Conservation (phyloP, 2,329 filamentous ascomycete species). For the Didymella pinodella region DNA sequence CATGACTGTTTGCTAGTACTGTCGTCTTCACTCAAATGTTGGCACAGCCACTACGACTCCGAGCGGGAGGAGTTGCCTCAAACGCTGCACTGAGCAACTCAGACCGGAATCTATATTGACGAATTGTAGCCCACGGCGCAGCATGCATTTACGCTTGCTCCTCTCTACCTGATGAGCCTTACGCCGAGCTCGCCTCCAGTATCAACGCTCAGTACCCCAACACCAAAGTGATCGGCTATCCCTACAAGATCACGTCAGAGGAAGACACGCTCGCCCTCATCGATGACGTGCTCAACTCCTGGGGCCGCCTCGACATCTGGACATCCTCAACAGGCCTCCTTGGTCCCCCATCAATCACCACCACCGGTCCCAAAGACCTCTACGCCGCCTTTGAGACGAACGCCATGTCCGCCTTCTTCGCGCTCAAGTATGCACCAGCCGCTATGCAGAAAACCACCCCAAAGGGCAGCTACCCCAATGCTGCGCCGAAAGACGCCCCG, state of each 20-base stretch:
- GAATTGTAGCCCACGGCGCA: constrained; percentile 64
- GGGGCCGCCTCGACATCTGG: constrained; percentile 65
- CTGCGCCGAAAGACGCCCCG: constrained; percentile 65
- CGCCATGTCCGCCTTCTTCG: constrained; percentile 69
- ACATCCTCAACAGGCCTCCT: constrained; percentile 66
- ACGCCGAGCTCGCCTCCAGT: constrained; percentile 53
- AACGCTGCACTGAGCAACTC: background rate
- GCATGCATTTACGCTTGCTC: constrained; percentile 70
- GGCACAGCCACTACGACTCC: background rate
- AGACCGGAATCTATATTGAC: constrained; percentile 11
- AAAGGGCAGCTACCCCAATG: constrained; percentile 66
- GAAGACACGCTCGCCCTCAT: constrained; percentile 68
- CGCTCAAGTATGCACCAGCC: constrained; percentile 69
- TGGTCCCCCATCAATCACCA: constrained; percentile 62
- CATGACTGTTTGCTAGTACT: background rate
- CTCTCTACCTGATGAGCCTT: constrained; percentile 53
- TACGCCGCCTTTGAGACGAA: constrained; percentile 68
- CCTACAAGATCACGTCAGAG: constrained; percentile 66
- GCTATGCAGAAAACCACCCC: constrained; percentile 68
- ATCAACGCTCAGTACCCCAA: constrained; percentile 58
- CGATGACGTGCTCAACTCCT: constrained; percentile 69
- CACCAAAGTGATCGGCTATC: constrained; percentile 69
- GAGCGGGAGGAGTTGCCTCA: background rate
- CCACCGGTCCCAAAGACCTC: constrained; percentile 64
- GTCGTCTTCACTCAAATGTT: too few relatives aligned